Evolutionary conservation across 345 rosid species (phyloP).

Genomic region (Boechera stricta): DNA sequence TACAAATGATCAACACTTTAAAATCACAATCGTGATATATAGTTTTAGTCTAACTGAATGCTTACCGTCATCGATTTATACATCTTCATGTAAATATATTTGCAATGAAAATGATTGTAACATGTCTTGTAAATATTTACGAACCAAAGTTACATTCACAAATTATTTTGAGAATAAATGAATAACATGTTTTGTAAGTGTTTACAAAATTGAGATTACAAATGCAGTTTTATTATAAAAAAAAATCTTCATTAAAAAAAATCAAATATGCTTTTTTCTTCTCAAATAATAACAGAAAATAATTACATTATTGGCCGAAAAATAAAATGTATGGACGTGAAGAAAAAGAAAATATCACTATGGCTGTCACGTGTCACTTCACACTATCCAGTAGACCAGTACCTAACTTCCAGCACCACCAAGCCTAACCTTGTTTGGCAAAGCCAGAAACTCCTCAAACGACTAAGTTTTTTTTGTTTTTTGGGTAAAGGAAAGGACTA

Average conservation of each 20-base stretch:
- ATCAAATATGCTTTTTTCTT: neutral
- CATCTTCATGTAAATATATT: neutral
- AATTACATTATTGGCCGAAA: neutral
- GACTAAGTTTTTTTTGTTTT: neutral
- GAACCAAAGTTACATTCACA: neutral
- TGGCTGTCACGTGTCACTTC: neutral
- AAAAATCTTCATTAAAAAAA: neutral
- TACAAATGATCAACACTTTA: neutral
- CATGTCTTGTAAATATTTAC: neutral
- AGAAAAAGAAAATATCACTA: constrained; percentile 6
- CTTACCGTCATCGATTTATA: neutral
- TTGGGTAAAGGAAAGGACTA: too few species aligned
- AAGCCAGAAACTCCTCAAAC: constrained; percentile 3
- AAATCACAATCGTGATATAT: neutral
- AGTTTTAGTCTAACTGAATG: neutral
- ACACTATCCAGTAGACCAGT: neutral
- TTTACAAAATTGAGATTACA: neutral
- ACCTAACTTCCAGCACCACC: constrained; percentile 25
- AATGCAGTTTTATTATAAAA: neutral
- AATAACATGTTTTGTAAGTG: neutral
- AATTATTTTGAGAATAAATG: neutral
- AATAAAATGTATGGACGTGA: constrained; percentile 9
- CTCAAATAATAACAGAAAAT: neutral
- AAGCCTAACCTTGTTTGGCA: constrained; percentile 25
- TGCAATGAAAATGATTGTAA: neutral